A percentile compares a stretch with the other conserved stretches of the same genome.
Evolutionary conservation across 495 filamentous ascomycete species (phyloP).

Genomic region (Stereocaulon alpinum): DNA sequence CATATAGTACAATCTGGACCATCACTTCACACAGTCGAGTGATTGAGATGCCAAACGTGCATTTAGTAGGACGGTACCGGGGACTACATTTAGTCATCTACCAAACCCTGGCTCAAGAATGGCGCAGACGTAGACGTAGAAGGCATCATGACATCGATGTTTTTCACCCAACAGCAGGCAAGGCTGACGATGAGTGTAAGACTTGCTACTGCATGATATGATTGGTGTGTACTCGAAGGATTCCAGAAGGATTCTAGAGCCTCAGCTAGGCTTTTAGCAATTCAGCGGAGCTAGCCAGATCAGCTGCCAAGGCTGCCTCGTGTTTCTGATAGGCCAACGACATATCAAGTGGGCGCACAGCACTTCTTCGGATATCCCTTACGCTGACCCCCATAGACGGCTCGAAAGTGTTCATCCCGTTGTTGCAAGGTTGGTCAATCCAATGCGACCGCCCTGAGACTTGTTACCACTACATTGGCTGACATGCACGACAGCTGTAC

Average conservation of each 20-base stretch:
- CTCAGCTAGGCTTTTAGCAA: not conserved
- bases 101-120: no score
- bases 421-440: not conserved
- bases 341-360: not conserved
- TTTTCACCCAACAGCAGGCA: no score
- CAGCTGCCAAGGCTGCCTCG: not conserved
- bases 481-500: not conserved
- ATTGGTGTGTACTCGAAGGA: no score
- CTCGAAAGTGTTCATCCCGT: not conserved
- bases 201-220: no score
- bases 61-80: no score
- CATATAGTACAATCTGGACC: no score
- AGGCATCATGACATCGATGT: no score
- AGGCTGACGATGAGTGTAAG: no score
- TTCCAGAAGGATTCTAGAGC: not conserved
- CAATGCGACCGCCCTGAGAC: conserved; percentile 2
- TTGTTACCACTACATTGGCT: conserved; percentile 4
- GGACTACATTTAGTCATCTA: no score
- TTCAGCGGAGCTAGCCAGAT: not conserved
- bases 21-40: no score
- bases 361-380: not conserved
- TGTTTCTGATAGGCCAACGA: conserved; percentile 1
- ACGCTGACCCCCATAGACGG: not conserved
- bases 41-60: no score
- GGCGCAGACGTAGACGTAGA: no score